These are phyloP conservation scores for Suhomyces pyralidae DNA, from an alignment of 805 yeast species.

Conservation along the genomic window DNA sequence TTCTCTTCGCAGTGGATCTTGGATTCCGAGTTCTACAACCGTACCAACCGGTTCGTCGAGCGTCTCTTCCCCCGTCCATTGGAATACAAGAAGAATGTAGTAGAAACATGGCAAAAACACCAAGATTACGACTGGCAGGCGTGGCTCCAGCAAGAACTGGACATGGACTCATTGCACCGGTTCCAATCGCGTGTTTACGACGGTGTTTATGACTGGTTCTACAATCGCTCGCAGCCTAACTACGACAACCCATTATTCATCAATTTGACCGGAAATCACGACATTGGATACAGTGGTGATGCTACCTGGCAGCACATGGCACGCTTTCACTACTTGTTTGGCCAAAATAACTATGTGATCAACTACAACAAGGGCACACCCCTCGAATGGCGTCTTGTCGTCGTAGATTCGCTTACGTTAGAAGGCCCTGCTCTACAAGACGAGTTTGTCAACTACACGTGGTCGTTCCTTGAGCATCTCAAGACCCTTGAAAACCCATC, in stretches of 20 bases:
- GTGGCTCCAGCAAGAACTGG: slow-evolving; percentile 42
- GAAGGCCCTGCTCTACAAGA: slow-evolving; percentile 90
- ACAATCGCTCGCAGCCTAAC: slow-evolving; percentile 26
- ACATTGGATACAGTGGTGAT: slow-evolving; percentile 93
- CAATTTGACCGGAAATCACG: slow-evolving; percentile 93
- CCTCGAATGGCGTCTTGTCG: slow-evolving; percentile 87
- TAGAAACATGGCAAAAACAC: slow-evolving; percentile 49
- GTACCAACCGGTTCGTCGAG: slow-evolving; percentile 73
- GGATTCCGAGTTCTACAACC: slow-evolving; percentile 77
- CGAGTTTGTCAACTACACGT: slow-evolving; percentile 61
- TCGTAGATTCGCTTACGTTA: slow-evolving; percentile 72
- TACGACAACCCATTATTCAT: slow-evolving; percentile 63
- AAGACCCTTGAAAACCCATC: slow-evolving; percentile 41
- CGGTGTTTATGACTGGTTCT: slow-evolving; percentile 68
- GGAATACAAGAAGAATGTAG: slow-evolving; percentile 46
- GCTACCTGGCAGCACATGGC: slow-evolving; percentile 89
- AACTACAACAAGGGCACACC: slow-evolving; percentile 61
- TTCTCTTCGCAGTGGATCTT: slow-evolving; percentile 93
- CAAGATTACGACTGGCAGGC: slow-evolving; percentile 54
- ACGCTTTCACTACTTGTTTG: slow-evolving; percentile 70
- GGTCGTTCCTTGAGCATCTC: slow-evolving; percentile 69
- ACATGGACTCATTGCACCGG: slow-evolving; percentile 32
- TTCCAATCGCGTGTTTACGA: slow-evolving; percentile 41
- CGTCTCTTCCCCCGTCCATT: slow-evolving; percentile 61
- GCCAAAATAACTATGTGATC: slow-evolving; percentile 80